Percentiles rank a stretch among this genome's conserved stretches.
Conservation (phyloP, 768 basidiomycete species). For the Suillus discolor region DNA sequence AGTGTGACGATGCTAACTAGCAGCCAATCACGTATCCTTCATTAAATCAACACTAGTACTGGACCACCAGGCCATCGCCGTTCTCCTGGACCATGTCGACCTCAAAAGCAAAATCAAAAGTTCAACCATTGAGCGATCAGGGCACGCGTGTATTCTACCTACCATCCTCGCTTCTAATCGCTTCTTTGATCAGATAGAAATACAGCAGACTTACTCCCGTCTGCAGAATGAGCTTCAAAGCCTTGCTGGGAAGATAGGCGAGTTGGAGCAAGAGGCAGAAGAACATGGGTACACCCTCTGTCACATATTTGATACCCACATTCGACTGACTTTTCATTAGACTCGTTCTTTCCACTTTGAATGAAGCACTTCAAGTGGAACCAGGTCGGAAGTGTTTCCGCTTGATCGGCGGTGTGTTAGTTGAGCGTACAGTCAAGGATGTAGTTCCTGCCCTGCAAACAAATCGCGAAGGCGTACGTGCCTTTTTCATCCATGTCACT, state of each 20-base stretch:
- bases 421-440: conserved; percentile 94
- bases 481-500: neutral
- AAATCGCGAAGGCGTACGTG: conserved; percentile 83
- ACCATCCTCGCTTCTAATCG: conserved; percentile 30
- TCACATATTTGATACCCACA: conserved; percentile 4
- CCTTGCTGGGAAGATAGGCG: conserved; percentile 93
- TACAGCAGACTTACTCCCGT: conserved; percentile 79
- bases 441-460: conserved; percentile 88
- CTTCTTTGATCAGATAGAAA: conserved; percentile 65
- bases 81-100: conserved; percentile 42
- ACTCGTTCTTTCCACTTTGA: conserved; percentile 84
- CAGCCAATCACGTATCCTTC: conserved; percentile 27
- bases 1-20: conserved; percentile 22
- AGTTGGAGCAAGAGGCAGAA: conserved; percentile 94
- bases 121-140: conserved; percentile 63
- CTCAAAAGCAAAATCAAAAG: conserved; percentile 62
- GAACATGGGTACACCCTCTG: conserved; percentile 77
- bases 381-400: conserved; percentile 96
- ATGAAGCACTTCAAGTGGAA: conserved; percentile 79
- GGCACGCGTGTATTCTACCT: conserved; percentile 47
- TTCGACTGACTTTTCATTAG: conserved; percentile 41
- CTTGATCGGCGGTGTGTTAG: conserved; percentile 92
- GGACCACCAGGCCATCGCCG: neutral
- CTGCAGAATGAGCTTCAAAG: conserved; percentile 88
- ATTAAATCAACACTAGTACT: conserved; percentile 13